Percentiles rank a stretch among this genome's conserved stretches.
Evolutionary conservation across 2,329 filamentous ascomycete genomes (phyloP).

Genomic region (Diaporthe vaccinii): DNA sequence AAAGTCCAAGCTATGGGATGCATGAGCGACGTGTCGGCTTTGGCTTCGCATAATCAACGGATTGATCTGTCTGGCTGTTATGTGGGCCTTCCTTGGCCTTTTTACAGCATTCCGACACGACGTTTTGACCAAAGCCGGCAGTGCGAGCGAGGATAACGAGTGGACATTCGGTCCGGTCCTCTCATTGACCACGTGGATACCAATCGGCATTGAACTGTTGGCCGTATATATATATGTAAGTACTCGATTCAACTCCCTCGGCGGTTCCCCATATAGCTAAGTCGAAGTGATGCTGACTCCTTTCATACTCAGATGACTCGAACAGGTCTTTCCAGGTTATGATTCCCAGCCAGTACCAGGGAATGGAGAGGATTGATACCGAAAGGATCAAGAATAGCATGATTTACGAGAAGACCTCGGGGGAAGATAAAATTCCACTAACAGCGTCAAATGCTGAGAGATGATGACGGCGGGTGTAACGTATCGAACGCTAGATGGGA

Average conservation of each 20-base stretch:
- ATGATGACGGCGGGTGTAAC: not conserved
- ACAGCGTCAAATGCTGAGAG: not conserved
- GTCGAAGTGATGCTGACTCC: not conserved
- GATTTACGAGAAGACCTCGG: not conserved
- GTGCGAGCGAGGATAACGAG: not conserved
- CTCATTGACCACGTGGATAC: not conserved
- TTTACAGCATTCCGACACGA: not conserved
- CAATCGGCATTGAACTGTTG: not conserved
- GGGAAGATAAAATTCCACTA: not conserved
- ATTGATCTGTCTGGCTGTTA: not conserved
- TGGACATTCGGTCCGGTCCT: not conserved
- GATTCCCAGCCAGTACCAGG: not conserved
- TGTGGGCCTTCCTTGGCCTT: not conserved
- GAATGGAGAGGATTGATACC: not conserved
- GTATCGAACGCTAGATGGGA: not conserved
- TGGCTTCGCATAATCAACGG: not conserved
- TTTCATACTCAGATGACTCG: not conserved
- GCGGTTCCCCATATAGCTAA: not conserved
- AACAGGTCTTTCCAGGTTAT: not conserved
- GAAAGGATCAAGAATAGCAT: not conserved
- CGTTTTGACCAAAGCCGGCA: not conserved
- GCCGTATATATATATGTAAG: slow-evolving; percentile 10
- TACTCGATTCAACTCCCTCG: not conserved
- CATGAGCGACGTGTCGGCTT: not conserved
- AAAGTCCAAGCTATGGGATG: not conserved